Evolutionary conservation across 805 yeast genomes (phyloP), one percentile per base, ranked within the genome.

Genomic region (Candida suzukii): DNA sequence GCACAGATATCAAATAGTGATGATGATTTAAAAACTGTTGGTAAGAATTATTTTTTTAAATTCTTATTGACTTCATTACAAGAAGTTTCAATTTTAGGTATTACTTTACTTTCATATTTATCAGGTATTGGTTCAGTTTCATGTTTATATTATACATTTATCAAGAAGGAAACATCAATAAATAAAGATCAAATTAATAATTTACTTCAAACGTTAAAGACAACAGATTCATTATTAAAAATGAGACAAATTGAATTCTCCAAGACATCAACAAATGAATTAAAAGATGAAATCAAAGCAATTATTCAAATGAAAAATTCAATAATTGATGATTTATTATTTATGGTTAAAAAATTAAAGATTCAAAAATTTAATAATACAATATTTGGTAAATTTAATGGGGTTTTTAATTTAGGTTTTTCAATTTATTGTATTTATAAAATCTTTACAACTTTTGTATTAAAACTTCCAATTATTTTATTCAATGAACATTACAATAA

Each of bases 71-170:
- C 58, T 17, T 70, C 73, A 40, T 60, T 74, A 35, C 69, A 66
- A 46, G 71, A 73, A 48, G 50, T 75, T 25, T 64, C 71, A 3
- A 52, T 74, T 35, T 59, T 71, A 22, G 81, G 81, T 0, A 68
- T 75, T 25, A 61, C 74, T n/a, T 64, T 71, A 39, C 62, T 75
- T 40, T 74, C 78, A 0, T 46, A 71, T 1, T 56, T 75, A 17
- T 73, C 76, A 11, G 80, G 80, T 2, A 64, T 74, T 34, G 80
- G 79, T 1, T 69, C 75, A 7, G 56, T 70, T 13, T 66, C 75
- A 33, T 71, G 76, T 0, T 68, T 76, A 9, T 66, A 49, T 40
- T 53, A 55, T 35, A 43, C 49, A 9, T 53, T 47, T 37, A 34
- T 52, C 35, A 53, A 54, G 37, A 55, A 48, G 34, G 35, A 31